These are phyloP conservation scores for Aspergillus conjunctus DNA, from an alignment of 495 filamentous ascomycete genomes.

Conservation along the genomic window DNA sequence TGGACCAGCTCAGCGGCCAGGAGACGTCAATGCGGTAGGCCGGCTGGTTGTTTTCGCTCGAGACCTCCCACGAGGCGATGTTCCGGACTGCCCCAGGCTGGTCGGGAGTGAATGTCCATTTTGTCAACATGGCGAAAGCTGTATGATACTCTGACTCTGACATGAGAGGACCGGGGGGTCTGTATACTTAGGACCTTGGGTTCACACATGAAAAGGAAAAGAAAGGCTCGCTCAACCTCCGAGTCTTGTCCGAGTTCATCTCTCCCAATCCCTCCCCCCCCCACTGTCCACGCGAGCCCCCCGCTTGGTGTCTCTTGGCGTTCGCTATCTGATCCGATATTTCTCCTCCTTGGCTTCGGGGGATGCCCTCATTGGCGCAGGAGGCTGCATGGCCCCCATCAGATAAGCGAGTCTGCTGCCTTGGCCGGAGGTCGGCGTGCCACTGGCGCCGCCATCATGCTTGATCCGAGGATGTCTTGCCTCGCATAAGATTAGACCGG, in stretches of 20 bases:
- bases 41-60: conserved; percentile 9
- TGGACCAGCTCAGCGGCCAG: conserved; percentile 27
- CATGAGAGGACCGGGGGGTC: neutral
- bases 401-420: neutral
- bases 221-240: neutral
- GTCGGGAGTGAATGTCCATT: conserved; percentile 17
- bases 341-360: neutral
- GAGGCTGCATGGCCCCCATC: neutral
- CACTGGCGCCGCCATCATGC: neutral
- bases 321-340: conserved; percentile 28
- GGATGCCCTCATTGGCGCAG: neutral
- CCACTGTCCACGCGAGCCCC: conserved; percentile 11
- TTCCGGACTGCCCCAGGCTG: conserved; percentile 12
- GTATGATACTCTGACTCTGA: neutral
- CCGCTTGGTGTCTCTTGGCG: conserved; percentile 27
- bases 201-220: conserved; percentile 50
- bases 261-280: conserved; percentile 12
- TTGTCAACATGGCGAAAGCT: conserved; percentile 8
- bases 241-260: neutral
- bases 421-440: neutral
- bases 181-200: too few relatives aligned
- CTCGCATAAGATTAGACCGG: conserved; percentile 20
- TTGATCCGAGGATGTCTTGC: neutral
- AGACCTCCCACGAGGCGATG: conserved; percentile 22
- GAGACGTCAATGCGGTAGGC: conserved; percentile 27